Evolutionary conservation across 1,284 basidiomycete species (phyloP).

Genomic region (Moniliophthora roreri): DNA sequence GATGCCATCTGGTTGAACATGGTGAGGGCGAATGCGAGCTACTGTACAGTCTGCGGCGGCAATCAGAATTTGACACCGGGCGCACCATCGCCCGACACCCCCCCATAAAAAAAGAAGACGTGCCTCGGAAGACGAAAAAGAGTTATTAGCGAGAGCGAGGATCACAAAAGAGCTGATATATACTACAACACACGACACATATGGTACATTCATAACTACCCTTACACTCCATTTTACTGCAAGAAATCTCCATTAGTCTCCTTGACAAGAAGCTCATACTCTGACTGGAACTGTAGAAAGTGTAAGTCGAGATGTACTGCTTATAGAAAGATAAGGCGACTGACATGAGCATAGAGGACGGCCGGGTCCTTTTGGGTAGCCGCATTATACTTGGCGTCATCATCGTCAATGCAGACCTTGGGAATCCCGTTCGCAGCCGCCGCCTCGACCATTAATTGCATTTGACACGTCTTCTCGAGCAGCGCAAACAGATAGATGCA

Average conservation of each 20-base stretch:
- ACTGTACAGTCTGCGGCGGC: too few relatives aligned
- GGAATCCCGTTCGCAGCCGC: constrained; percentile 36
- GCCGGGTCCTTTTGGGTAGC: constrained; percentile 22
- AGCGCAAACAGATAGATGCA: constrained; percentile 33
- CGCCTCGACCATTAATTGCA: constrained; percentile 50
- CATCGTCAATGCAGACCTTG: constrained; percentile 24
- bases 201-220: too few relatives aligned
- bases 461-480: constrained; percentile 41
- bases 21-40: too few relatives aligned
- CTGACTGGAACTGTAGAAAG: constrained; percentile 24
- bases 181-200: too few relatives aligned
- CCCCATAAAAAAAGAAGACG: too few relatives aligned
- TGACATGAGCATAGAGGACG: constrained; percentile 22
- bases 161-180: too few relatives aligned
- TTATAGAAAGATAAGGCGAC: constrained; percentile 1
- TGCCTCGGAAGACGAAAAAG: too few relatives aligned
- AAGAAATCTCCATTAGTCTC: constrained; percentile 28
- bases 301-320: background rate
- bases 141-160: too few relatives aligned
- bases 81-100: too few relatives aligned
- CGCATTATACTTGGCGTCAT: background rate
- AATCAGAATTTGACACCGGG: too few relatives aligned
- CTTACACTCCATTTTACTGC: constrained; percentile 17
- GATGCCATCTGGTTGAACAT: too few relatives aligned
- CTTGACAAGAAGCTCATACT: constrained; percentile 25